Evolutionary conservation across 352 stramenopile genomes (phyloP).

Genomic region (Peronosclerospora sorghi): DNA sequence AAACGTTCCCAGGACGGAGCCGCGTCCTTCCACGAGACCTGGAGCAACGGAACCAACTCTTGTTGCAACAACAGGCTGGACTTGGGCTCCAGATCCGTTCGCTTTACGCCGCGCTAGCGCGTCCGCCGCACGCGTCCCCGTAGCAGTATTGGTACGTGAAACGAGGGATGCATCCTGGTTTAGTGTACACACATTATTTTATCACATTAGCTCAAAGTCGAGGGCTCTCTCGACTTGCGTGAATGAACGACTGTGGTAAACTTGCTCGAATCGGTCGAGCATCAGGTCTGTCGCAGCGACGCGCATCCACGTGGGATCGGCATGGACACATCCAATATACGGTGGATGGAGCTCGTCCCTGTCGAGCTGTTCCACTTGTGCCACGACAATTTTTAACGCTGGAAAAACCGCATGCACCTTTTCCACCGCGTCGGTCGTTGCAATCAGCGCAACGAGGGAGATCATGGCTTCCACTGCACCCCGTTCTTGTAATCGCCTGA

Average conservation of each 20-base stretch:
- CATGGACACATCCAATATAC: not conserved
- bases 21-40: slow-evolving; percentile 12
- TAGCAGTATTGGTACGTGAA: no score
- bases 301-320: slow-evolving; percentile 1
- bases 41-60: slow-evolving; percentile 11
- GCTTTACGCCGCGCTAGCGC: slow-evolving; percentile 22
- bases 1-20: slow-evolving; percentile 1
- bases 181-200: no score
- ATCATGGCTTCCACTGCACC: slow-evolving; percentile 34
- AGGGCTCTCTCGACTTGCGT: no score
- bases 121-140: not conserved
- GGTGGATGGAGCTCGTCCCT: slow-evolving; percentile 6
- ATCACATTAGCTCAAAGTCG: no score
- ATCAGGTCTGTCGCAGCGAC: slow-evolving; percentile 19
- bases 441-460: slow-evolving; percentile 33
- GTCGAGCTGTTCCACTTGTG: slow-evolving; percentile 18
- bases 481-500: slow-evolving; percentile 24
- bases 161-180: no score
- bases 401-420: slow-evolving; percentile 27
- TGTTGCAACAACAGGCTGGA: slow-evolving; percentile 17
- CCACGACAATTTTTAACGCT: slow-evolving; percentile 20
- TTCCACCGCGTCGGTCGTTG: slow-evolving; percentile 21
- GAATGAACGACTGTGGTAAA: no score
- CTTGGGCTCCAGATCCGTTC: slow-evolving; percentile 15
- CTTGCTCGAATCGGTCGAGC: slow-evolving; percentile 20